These are phyloP conservation scores for Trichosporon asahii DNA, from an alignment of 1,284 basidiomycete genomes.

Conservation along the genomic window DNA sequence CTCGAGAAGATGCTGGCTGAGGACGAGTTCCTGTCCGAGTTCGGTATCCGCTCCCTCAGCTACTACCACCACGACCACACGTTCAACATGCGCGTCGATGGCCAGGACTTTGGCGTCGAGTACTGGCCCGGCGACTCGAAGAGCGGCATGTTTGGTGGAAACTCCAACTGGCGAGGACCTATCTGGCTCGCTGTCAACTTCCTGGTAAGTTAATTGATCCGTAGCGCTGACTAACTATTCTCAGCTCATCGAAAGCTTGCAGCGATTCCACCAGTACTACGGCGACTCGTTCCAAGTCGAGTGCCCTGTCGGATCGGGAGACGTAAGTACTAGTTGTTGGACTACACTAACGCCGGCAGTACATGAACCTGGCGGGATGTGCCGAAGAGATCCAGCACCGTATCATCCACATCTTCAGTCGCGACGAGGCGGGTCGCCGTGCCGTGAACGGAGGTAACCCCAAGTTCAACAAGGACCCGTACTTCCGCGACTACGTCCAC, in stretches of 20 bases:
- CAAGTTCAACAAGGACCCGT: constrained; percentile 85
- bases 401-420: constrained; percentile 89
- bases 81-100: constrained; percentile 91
- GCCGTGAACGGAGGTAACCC: constrained; percentile 87
- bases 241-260: constrained; percentile 56
- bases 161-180: constrained; percentile 91
- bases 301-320: constrained; percentile 91
- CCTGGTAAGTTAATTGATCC: constrained; percentile 52
- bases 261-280: constrained; percentile 96
- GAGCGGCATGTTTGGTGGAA: constrained; percentile 87
- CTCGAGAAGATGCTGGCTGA: constrained; percentile 96
- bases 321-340: constrained; percentile 49
- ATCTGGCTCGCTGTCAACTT: constrained; percentile 92
- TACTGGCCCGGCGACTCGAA: constrained; percentile 98
- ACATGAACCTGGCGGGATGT: constrained; percentile 87
- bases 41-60: constrained; percentile 92
- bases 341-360: constrained; percentile 42
- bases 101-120: constrained; percentile 82
- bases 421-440: constrained; percentile 77
- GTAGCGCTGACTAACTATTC: not conserved
- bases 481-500: constrained; percentile 79
- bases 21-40: constrained; percentile 89
- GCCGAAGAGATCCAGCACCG: constrained; percentile 97
- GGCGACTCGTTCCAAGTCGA: constrained; percentile 84
- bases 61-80: constrained; percentile 86